Evolutionary conservation across 306 rosid species (phyloP), one percentile per base, ranked within the genome.

Genomic region (Lathyrus sativus): DNA sequence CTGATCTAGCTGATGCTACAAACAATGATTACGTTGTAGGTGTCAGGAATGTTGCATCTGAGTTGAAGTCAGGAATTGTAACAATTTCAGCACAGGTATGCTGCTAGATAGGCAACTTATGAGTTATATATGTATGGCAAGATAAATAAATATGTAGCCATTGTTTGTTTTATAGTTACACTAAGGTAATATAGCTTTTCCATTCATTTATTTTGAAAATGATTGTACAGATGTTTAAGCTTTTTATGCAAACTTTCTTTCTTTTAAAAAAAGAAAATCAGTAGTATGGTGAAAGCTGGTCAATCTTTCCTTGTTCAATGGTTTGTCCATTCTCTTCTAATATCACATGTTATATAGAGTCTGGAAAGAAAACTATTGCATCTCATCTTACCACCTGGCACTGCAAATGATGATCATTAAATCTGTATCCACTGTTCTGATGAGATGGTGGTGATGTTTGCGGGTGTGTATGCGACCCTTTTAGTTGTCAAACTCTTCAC

Each of bases 31-130:
- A 77, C 48, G 91, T 93, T 71, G 83, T 72, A 57, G 87, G 86
- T 55, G 96, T 93, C 70, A 81, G 63, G 77, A 54, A 67, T 79
- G 89, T 85, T 74, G 91, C 96, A 65, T 81, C 96, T 5, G 89
- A 85, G 77, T 73, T 88, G 84, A 82, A 84, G 76, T 93, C 89
- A 37, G 91, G 96, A 82, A 69, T 90, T 59, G 99, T 93, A 72
- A 82, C 96, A 22, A 73, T 93, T 87, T 93, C 99, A 19, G 96
- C 99, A 19, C 99, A 90, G 95, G 97, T 90, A 72, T 71, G 43
- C 48, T 49, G 73, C 29, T 76, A 15, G 55, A 64, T 13, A 44
- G 10, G 8, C 13, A 44, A 44, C n/a, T 26, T 64, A 13, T 43
- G 24, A 12, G 54, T 39, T 42, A 24, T 62, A 28, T 44, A 2